Conservation (phyloP, 371 early-diverging fungal species). For the Umbelopsis sp. region DNA sequence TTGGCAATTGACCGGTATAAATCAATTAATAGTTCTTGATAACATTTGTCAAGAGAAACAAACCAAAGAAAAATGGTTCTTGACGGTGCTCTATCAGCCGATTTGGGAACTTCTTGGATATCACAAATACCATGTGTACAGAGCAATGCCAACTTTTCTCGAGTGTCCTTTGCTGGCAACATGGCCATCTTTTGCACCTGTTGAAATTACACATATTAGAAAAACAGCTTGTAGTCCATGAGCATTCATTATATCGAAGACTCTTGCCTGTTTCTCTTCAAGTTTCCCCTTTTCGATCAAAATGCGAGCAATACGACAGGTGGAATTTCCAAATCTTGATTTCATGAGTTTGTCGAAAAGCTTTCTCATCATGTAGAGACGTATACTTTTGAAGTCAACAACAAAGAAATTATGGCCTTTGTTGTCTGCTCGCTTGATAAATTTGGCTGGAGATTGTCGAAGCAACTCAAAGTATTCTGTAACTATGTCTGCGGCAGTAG, state of each 20-base stretch:
- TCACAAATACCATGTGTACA: constrained; percentile 73
- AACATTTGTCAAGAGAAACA: constrained; percentile 67
- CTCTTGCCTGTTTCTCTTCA: constrained; percentile 75
- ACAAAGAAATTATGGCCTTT: constrained; percentile 77
- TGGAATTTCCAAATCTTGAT: constrained; percentile 77
- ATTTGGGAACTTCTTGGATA: constrained; percentile 88
- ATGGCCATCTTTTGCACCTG: constrained; percentile 78
- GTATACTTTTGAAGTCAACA: constrained; percentile 64
- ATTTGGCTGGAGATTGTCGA: constrained; percentile 51
- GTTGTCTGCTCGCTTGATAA: constrained; percentile 73
- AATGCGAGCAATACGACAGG: constrained; percentile 75
- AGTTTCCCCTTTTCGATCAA: constrained; percentile 79
- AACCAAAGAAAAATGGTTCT: constrained; percentile 87
- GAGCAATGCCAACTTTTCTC: constrained; percentile 72
- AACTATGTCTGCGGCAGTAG: background rate
- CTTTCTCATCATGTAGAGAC: constrained; percentile 60
- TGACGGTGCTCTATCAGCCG: constrained; percentile 84
- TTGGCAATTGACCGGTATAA: constrained; percentile 71
- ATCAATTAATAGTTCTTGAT: constrained; percentile 61
- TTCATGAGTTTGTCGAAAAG: constrained; percentile 70
- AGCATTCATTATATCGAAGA: too few relatives aligned
- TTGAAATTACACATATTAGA: background rate
- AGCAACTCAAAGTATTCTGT: constrained; percentile 2
- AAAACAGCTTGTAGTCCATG: background rate
- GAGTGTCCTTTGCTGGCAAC: constrained; percentile 72